These are phyloP conservation scores for Neofusicoccum laricinum DNA, from an alignment of 2,329 filamentous ascomycete species.

Conservation along the genomic window DNA sequence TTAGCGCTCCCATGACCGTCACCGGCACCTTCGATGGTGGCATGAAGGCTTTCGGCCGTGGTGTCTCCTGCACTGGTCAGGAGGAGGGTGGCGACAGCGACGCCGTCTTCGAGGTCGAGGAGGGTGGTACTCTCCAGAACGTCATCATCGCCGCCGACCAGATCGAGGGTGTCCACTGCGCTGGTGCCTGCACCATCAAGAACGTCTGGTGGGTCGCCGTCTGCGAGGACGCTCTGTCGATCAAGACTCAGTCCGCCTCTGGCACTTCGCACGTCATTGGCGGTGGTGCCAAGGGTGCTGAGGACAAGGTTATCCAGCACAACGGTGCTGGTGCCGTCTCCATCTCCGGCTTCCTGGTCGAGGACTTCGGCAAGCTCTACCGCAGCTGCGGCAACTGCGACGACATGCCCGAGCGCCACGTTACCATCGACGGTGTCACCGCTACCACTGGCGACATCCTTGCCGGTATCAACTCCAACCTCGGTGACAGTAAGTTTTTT, in stretches of 20 bases:
- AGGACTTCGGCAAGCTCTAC: constrained; percentile 32
- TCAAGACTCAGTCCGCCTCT: constrained; percentile 19
- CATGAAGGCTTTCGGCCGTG: constrained; percentile 18
- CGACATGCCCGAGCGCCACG: constrained; percentile 27
- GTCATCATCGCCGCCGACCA: constrained; percentile 49
- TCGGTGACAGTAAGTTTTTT: neutral
- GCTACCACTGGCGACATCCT: constrained; percentile 32
- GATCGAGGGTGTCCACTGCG: constrained; percentile 51
- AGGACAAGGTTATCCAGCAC: constrained; percentile 34
- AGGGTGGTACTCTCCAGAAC: constrained; percentile 43
- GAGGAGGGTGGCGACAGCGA: constrained; percentile 16
- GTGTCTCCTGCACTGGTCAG: constrained; percentile 16
- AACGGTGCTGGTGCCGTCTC: constrained; percentile 32
- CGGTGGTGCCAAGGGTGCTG: constrained; percentile 27
- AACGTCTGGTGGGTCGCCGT: constrained; percentile 31
- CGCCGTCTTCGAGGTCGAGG: constrained; percentile 16
- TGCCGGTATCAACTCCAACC: constrained; percentile 38
- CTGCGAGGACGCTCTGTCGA: constrained; percentile 40
- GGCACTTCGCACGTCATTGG: constrained; percentile 29
- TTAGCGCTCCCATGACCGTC: constrained; percentile 14
- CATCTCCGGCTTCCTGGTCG: constrained; percentile 30
- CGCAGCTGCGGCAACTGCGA: constrained; percentile 30
- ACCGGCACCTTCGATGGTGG: constrained; percentile 16
- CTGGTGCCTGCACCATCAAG: constrained; percentile 46
- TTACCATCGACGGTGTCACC: constrained; percentile 33